Evolutionary conservation across 1,284 basidiomycete species (phyloP).

Genomic region (Hemileia vastatrix): DNA sequence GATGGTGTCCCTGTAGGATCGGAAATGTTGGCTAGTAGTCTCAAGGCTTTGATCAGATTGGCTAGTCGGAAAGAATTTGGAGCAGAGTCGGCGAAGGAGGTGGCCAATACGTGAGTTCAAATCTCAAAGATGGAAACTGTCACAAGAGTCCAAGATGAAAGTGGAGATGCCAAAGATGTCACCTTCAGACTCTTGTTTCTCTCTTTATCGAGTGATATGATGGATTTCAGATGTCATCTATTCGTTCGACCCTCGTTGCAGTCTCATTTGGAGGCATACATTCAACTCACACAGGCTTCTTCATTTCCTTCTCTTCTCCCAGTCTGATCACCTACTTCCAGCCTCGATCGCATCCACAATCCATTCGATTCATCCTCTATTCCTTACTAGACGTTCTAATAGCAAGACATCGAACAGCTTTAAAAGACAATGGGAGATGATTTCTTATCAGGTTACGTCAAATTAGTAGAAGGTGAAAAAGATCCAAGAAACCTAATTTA

Average conservation of each 20-base stretch:
- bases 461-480: constrained; percentile 82
- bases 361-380: constrained; percentile 71
- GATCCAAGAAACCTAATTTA: constrained; percentile 88
- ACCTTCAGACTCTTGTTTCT: no score
- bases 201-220: no score
- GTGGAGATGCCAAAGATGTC: no score
- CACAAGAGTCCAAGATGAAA: no score
- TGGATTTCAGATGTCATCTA: no score
- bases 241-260: no score
- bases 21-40: no score
- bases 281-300: no score
- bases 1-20: constrained; percentile 32
- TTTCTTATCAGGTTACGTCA: constrained; percentile 67
- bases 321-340: constrained; percentile 70
- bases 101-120: constrained; percentile 57
- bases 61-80: constrained; percentile 59
- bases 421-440: constrained; percentile 61
- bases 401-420: constrained; percentile 63
- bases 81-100: constrained; percentile 58
- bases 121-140: not conserved
- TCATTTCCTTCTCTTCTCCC: constrained; percentile 15
- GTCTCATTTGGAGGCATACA: no score
- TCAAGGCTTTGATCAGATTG: constrained; percentile 60
- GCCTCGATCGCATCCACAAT: constrained; percentile 71
- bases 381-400: constrained; percentile 72